These are phyloP conservation scores for Colletotrichum liriopes DNA, from an alignment of 2,329 filamentous ascomycete species.

Conservation along the genomic window DNA sequence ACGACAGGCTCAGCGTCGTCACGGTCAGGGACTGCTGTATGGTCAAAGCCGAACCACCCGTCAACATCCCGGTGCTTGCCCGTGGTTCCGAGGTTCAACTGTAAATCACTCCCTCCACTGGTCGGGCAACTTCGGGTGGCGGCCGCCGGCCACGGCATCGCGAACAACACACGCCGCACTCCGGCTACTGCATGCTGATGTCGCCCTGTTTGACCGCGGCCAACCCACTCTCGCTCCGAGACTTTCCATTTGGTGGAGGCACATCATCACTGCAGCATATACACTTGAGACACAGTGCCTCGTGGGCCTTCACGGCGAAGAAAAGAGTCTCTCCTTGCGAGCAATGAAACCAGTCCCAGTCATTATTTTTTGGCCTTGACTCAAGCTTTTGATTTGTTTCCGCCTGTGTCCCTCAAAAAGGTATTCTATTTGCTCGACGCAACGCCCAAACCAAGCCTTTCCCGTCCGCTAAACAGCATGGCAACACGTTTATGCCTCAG, in stretches of 20 bases:
- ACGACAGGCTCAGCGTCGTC: background rate
- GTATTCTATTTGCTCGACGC: slow-evolving; percentile 43
- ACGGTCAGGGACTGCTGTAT: background rate
- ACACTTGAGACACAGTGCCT: background rate
- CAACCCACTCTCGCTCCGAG: background rate
- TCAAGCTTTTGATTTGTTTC: slow-evolving; percentile 43
- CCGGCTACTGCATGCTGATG: background rate
- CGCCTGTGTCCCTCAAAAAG: slow-evolving; percentile 40
- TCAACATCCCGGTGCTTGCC: slow-evolving; percentile 24
- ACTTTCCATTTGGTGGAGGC: background rate
- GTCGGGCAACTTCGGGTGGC: slow-evolving; percentile 34
- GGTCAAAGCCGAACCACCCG: slow-evolving; percentile 24
- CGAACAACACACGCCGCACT: slow-evolving; percentile 5
- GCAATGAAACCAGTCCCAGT: slow-evolving; percentile 30
- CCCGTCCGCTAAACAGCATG: slow-evolving; percentile 34
- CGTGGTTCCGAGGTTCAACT: slow-evolving; percentile 32
- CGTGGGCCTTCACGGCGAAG: background rate
- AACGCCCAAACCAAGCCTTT: slow-evolving; percentile 43
- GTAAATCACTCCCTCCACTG: background rate
- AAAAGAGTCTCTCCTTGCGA: background rate
- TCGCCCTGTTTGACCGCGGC: background rate
- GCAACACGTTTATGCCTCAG: slow-evolving; percentile 54
- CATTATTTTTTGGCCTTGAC: slow-evolving; percentile 42
- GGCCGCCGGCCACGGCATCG: slow-evolving; percentile 4
- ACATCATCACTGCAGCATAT: background rate